Evolutionary conservation across 1,284 basidiomycete genomes (phyloP), one percentile per base, ranked within the genome.

Genomic region (Rhodotorula sp.): DNA sequence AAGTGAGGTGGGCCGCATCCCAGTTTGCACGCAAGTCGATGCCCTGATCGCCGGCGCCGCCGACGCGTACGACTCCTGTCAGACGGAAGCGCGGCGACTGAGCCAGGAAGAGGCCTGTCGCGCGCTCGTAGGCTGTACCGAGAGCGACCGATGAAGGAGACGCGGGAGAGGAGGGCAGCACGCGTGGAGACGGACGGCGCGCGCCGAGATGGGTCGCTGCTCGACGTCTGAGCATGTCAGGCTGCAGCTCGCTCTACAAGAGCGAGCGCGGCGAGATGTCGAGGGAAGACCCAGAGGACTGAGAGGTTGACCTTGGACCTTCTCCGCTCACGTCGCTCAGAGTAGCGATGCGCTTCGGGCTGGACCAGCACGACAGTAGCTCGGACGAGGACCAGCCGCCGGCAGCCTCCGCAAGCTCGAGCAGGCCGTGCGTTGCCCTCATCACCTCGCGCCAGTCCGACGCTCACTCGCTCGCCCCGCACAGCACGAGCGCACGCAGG

Each of bases 11-110:
- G 41, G 50, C 19, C 14, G 25, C 16, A 14, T 42, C 27, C 69
- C 71, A 73, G 4, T 53, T 48, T 0, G 71, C 75, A 17, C 69
- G 64, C 9, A 77, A 55, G 57, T 77, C 75, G 55, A 77, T 46
- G 25, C 75, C 75, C 44, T 64, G 44, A 59, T 77, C 75, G 58
- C 57, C 59, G 8, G 71, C 64, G 5, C 75, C 71, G 49, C 75
- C 75, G 46, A 67, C 56, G 5, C 62, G 46, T 14, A 68, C 19
- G 25, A 75, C 56, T 16, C 25, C 13, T 9, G 41, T 1, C 23
- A 72, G n/a, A 14, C 23, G 7, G 60, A 65, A 67, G 0, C 34
- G 53, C 13, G 70, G 70, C 0, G 46, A 49, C 3, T 41, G 13
- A 2, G 61, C 25, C 25, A 74, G 64, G 21, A 58, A 23, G 14